Evolutionary conservation across 2,329 filamentous ascomycete genomes (phyloP).

Genomic region (Scedosporium minutisporum): DNA sequence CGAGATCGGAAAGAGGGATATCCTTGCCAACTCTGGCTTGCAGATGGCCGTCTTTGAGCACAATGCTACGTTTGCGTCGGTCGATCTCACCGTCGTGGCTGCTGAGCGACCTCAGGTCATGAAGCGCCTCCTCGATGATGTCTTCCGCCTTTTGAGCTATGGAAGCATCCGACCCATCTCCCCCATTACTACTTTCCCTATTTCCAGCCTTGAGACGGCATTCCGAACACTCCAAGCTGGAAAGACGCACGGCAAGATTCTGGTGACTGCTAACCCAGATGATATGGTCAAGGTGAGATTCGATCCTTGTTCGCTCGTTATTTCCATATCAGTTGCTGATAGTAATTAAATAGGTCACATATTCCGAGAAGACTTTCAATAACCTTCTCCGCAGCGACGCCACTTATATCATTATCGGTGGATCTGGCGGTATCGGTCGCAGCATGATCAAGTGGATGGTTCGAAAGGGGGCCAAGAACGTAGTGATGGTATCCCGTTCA

Average conservation of each 20-base stretch:
- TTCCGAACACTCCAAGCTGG: constrained; percentile 11
- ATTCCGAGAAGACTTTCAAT: background rate
- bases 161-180: constrained; percentile 13
- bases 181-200: constrained; percentile 12
- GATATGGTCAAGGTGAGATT: constrained; percentile 5
- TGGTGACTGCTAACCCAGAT: constrained; percentile 8
- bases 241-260: constrained; percentile 13
- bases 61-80: constrained; percentile 28
- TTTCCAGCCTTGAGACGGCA: constrained; percentile 7
- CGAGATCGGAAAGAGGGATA: constrained; percentile 24
- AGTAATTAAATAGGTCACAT: background rate
- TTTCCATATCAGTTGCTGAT: background rate
- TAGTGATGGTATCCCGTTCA: constrained; percentile 45
- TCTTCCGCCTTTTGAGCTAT: constrained; percentile 3
- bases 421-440: constrained; percentile 46
- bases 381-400: constrained; percentile 17
- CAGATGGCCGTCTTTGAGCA: constrained; percentile 26
- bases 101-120: background rate
- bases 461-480: constrained; percentile 37
- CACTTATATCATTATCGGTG: constrained; percentile 47
- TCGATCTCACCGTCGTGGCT: constrained; percentile 23
- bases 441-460: constrained; percentile 41
- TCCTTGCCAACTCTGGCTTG: constrained; percentile 11
- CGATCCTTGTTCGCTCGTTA: background rate
- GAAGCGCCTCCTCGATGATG: constrained; percentile 3